Evolutionary conservation across 2,329 filamentous ascomycete species (phyloP), one percentile per base, ranked within the genome.

Genomic region (Lasiodiplodia hormozganensis): DNA sequence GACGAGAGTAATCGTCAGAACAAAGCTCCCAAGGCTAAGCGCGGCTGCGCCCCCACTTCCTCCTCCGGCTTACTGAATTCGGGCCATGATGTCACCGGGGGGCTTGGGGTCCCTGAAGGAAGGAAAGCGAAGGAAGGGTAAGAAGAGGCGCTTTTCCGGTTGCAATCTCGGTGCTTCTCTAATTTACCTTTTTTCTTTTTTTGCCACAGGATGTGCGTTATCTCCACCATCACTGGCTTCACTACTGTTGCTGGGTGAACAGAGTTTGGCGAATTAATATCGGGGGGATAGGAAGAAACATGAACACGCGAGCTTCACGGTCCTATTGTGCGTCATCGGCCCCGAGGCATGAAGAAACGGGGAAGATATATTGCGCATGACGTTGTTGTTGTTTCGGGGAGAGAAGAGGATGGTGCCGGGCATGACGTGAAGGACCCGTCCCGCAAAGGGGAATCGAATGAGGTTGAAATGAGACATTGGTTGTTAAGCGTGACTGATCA

Each of bases 241-340:
- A 16, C 3, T 31, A 28, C 23, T 25, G 57, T 60, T 60, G 38
- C 57, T 47, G 23, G 56, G 57, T 60, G 23, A 40, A 60, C 21
- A 14, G 57, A 14, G n/a, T 34, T 4, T 58, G 34, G 34, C 12
- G 54, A 6, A 60, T n/a, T 47, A 11, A 47, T 47, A 11, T 47
- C 8, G 43, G 10, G 21, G 12, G 38, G 36, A 11, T 11, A 38
- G 12, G 31, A 8, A 36, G 31, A 12, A 56, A n/a, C 25, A 11
- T 21, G 31, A n/a, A 21, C 43, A 47, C 18, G 8, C 43, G 8
- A 21, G 43, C 10, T 21, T 53, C 25, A 31, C 51, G 51, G 14
- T 25, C 8, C 28, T 31, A n/a, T 12, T 14, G 14, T 28, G 47
- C n/a, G 54, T 57, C 54, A 57, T 36, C 31, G n/a, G 54, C 14